phyloP scores from a whole-genome alignment of 805 yeast species.

The Jamesozyma jinghongensis region DNA sequence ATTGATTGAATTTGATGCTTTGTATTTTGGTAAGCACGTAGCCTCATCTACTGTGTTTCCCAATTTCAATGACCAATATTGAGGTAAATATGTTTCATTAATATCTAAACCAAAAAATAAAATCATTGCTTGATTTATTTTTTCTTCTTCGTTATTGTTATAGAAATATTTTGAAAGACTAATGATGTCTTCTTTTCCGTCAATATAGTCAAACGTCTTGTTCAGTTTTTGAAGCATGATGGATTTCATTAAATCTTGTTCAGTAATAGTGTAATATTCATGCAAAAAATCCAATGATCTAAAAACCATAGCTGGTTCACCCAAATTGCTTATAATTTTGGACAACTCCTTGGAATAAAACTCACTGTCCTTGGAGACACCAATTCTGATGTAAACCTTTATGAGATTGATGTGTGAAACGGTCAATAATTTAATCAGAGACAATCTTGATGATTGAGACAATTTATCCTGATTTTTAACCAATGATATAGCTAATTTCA shows the following conservation, averaged over 20 bases:
- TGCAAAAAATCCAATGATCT: constrained; percentile 12
- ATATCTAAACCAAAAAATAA: constrained; percentile 12
- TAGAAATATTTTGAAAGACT: constrained; percentile 16
- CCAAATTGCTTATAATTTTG: constrained; percentile 28
- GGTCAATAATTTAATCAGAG: constrained; percentile 30
- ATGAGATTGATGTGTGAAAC: constrained; percentile 35
- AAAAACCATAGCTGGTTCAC: constrained; percentile 22
- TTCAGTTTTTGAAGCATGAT: constrained; percentile 12
- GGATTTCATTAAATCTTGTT: constrained; percentile 8
- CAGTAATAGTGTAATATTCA: constrained; percentile 18
- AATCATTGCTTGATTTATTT: constrained; percentile 13
- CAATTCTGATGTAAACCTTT: constrained; percentile 37
- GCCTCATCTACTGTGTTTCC: constrained; percentile 12
- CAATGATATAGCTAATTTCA: constrained; percentile 46
- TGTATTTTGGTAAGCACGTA: constrained; percentile 12
- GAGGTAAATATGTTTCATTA: constrained; percentile 9
- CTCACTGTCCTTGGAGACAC: constrained; percentile 50
- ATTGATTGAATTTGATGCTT: constrained; percentile 24
- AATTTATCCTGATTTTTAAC: constrained; percentile 32
- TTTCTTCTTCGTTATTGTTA: constrained; percentile 15
- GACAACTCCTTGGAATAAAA: constrained; percentile 45
- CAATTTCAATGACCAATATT: constrained; percentile 18
- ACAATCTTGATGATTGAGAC: constrained; percentile 30
- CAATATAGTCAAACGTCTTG: constrained; percentile 18
- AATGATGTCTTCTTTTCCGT: constrained; percentile 20